Base-by-base conservation (phyloP, 176 grass and related monocot species). In the Oropetium thomaeum region DNA sequence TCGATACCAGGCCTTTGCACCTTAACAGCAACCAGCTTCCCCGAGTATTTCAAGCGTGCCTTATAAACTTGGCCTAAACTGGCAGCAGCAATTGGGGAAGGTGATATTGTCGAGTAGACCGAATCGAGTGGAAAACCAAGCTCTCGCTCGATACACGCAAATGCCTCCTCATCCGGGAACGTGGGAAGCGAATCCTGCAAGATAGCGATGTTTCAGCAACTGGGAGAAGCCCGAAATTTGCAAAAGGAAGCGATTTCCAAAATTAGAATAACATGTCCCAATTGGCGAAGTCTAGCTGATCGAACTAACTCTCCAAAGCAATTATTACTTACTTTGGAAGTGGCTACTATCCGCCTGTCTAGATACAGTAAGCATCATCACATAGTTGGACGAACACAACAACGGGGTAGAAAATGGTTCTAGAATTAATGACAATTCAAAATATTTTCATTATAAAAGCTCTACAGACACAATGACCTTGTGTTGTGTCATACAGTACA, bases 41-140 rank as follows among this genome's bases (percentile, higher is more conserved):
- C 86, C 10, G 91, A 98, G 75, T 67, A 81, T 81, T 94, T 93
- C 63, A 94, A 75, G 20, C 68, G 88, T 65, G 95, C 95, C 65
- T 98, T 98, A 62, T 98, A 98, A 42, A 98, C 95, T 69, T 98
- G 95, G 17, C 95, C 95, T 75, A 98, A 76, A 89, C 95, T 98
- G 48, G 95, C 95, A 60, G 95, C 95, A 42, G 95, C 95, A 53
- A 98, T 85, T 19, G 95, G 95, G 12, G 91, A 93, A 57, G 95
- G 88, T 42, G 95, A 92, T 65, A 98, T 89, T 58, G 40, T 4
- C 2, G 82, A 98, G 76, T 89, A 98, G 14, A 92, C 87, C 8
- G 84, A 98, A 71, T 93, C 90, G 41, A 98, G 71, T 74, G 91
- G 51, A 45, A 88, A 69, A 1, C 95, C 91, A 7, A 98, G 86